Conservation (phyloP, 345 rosid genomes). For the Aquilaria sinensis region DNA sequence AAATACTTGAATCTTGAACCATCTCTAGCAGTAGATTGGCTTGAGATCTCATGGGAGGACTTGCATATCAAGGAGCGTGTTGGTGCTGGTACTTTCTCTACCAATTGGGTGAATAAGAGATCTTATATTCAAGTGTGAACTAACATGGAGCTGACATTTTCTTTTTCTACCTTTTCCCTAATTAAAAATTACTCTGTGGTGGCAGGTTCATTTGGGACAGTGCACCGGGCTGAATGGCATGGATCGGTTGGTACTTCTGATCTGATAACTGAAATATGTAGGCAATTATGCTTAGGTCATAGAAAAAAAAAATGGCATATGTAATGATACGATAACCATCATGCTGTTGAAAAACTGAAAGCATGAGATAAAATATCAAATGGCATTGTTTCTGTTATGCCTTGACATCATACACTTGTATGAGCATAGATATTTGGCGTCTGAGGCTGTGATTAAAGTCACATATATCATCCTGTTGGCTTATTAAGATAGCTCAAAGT, state of each 20-base stretch:
- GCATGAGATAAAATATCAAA: too few species aligned
- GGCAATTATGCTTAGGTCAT: neutral
- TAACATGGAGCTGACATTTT: too few species aligned
- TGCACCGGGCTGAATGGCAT: slow-evolving; percentile 99
- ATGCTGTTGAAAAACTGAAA: neutral
- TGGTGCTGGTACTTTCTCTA: slow-evolving; percentile 72
- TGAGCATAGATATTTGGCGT: too few species aligned
- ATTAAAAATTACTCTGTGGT: neutral
- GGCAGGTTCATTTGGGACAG: slow-evolving; percentile 95
- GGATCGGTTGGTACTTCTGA: slow-evolving; percentile 66
- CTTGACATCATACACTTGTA: too few species aligned
- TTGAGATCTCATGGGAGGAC: slow-evolving; percentile 90
- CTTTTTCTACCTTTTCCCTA: slow-evolving; percentile 1
- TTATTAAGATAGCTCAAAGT: too few species aligned
- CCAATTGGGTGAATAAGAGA: neutral
- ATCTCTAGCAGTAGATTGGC: slow-evolving; percentile 98
- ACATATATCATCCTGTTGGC: too few species aligned
- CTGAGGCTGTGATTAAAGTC: too few species aligned
- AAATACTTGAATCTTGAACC: slow-evolving; percentile 75
- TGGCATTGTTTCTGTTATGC: slow-evolving; percentile 6
- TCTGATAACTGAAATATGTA: neutral
- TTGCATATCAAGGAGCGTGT: slow-evolving; percentile 85
- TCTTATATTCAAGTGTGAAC: too few species aligned
- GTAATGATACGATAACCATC: too few species aligned
- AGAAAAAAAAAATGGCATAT: neutral